Evolutionary conservation across 768 basidiomycete genomes (phyloP), one percentile per base, ranked within the genome.

Genomic region (Trametes elegans): DNA sequence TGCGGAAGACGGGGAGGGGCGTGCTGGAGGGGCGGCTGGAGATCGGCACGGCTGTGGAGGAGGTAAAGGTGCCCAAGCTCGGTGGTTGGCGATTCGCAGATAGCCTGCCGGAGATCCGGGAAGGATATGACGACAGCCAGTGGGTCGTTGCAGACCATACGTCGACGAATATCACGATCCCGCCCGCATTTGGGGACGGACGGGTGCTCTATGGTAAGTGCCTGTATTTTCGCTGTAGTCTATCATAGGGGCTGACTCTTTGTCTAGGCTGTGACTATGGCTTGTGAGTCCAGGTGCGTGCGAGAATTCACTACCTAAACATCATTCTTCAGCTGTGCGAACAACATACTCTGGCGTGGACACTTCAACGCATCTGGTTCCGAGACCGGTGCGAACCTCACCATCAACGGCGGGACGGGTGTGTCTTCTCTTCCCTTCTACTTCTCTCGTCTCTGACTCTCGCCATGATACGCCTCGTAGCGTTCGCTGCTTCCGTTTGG

Each of bases 401-500:
- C 85, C 0, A 87, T 93, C 64, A 90, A 91, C 59, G 91, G 90
- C 4, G 88, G 90, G 9, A 78, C 82, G 76, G 87, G 88, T 85
- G 52, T n/a, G 69, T 58, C 38, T 7, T 11, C 36, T 14, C 11
- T 8, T 23, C 10, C 19, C 21, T 26, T 10, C 16, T 9, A 21
- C 28, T 8, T 4, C n/a, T 13, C 19, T 10, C 21, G n/a, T 38
- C 39, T 2, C 24, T 16, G 14, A 45, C 23, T 19, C 21, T 8
- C 29, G 18, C 8, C n/a, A 46, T 19, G 23, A 3, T 23, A 4
- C 34, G 26, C 11, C 24, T 5, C 5, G 3, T 29, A 85, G 89
- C 85, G 4, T 92, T 92, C 60, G 88, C 90, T 26, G 90, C 88
- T 2, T 88, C 86, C 48, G 83, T 92, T 11, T 92, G 88, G 85